These are phyloP conservation scores for Rhynchospora breviuscula DNA, from an alignment of 176 grass and related monocot species.

Conservation along the genomic window DNA sequence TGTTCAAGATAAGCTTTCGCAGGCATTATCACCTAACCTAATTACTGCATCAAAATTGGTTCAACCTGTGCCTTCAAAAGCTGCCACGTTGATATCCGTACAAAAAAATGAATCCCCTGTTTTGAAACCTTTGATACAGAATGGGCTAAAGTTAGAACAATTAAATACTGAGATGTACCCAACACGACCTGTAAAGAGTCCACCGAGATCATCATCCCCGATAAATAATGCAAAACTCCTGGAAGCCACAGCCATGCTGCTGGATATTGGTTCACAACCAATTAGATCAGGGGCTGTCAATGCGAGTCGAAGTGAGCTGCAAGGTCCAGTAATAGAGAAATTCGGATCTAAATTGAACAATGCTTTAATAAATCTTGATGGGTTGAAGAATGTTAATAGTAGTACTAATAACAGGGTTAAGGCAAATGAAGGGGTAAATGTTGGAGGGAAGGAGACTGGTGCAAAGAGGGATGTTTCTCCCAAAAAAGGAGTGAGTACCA, in stretches of 20 bases:
- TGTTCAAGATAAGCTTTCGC: constrained; percentile 1
- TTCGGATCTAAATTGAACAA: constrained; percentile 19
- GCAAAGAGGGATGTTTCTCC: constrained; percentile 28
- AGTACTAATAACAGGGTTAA: constrained; percentile 26
- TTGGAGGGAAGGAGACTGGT: constrained; percentile 27
- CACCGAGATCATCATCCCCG: constrained; percentile 42
- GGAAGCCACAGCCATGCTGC: constrained; percentile 54
- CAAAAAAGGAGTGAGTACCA: constrained; percentile 6
- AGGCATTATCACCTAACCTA: constrained; percentile 14
- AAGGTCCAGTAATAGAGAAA: constrained; percentile 1
- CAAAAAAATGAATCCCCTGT: neutral
- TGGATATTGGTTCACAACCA: constrained; percentile 57
- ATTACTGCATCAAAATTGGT: neutral
- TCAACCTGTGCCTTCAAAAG: neutral
- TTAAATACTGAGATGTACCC: neutral
- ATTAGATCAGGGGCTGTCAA: neutral
- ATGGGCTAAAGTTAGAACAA: constrained; percentile 37
- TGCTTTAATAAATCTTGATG: constrained; percentile 10
- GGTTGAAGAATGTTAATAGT: constrained; percentile 6
- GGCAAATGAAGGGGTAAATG: constrained; percentile 13
- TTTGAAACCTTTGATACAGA: constrained; percentile 30
- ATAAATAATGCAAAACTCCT: constrained; percentile 55
- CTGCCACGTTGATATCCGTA: neutral
- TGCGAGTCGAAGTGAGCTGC: neutral
- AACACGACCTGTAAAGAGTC: constrained; percentile 43